Base-by-base conservation (phyloP, 192 early-diverging fungal species). In the Entomortierella chlamydospora region DNA sequence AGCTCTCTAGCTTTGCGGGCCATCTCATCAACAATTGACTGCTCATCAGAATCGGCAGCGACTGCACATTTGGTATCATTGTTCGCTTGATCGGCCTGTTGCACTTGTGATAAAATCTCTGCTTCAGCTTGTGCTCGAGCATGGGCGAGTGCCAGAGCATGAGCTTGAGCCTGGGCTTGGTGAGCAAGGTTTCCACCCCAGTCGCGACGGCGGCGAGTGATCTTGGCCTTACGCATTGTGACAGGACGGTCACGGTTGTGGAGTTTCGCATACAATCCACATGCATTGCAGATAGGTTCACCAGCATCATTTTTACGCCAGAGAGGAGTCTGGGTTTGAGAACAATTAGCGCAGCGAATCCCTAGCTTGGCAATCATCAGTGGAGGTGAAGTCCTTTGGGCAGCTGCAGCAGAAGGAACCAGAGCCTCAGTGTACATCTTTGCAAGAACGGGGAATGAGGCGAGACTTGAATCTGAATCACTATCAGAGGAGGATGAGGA, bases 241-340 rank as follows among this genome's bases (percentile, higher is more conserved):
- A 93, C 89, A 20, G 98, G 97, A 20, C 97, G 87, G 60, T 91
- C 88, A 10, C 92, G 87, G 68, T 94, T 88, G 73, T 99, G 97
- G 49, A 99, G 89, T 81, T 97, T 98, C 80, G 91, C 95, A 80
- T 96, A 99, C 22, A 98, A 65, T 4, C 91, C 90, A 69, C 93
- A 95, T 0, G 93, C 92, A 68, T 95, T 95, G 82, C 93, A 95
- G 31, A 94, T 90, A 1, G 91, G 88, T 78, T 91, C 84, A 26
- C 91, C 91, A 34, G 86, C 81, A 28, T 90, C 91, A 59, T 92
- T 90, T 56, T 91, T 88, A 13, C 93, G 88, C 93, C 93, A 95
- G 70, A 95, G 84, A 62, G 92, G 93, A 7, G 92, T 92, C 61
- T 88, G 86, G 0, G 90, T 93, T 47, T 91, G 92, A 39, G 82